These are phyloP conservation scores for Blastocystis sp. DNA, from an alignment of 352 stramenopile genomes.

Conservation along the genomic window DNA sequence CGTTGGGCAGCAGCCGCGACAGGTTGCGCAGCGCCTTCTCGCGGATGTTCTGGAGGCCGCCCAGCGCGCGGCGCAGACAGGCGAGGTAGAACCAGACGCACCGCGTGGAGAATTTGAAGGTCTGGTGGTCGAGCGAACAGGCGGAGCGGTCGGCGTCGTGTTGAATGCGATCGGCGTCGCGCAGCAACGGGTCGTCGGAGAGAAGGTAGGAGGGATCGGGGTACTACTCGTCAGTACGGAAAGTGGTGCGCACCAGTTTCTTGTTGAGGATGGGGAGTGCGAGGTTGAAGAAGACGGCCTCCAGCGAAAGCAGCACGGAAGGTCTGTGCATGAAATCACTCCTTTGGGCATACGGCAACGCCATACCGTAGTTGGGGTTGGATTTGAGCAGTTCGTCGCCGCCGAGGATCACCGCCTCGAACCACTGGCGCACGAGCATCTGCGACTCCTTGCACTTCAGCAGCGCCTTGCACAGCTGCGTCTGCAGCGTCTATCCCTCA, in stretches of 20 bases:
- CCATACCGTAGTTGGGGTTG: conserved; percentile 4
- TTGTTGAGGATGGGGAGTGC: conserved; percentile 12
- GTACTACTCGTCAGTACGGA: neutral
- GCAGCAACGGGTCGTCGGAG: conserved; percentile 5
- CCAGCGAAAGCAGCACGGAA: neutral
- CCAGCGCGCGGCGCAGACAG: neutral
- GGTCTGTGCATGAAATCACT: neutral
- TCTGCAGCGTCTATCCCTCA: conserved; percentile 8
- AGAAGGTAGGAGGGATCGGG: conserved; percentile 8
- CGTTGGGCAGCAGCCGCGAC: conserved; percentile 20
- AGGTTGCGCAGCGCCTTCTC: conserved; percentile 27
- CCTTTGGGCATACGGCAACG: neutral
- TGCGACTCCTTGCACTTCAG: neutral
- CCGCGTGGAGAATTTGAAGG: neutral
- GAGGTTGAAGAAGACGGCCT: conserved; percentile 24
- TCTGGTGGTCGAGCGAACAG: neutral
- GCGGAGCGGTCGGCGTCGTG: conserved; percentile 19
- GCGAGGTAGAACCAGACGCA: conserved; percentile 11
- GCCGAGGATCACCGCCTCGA: neutral
- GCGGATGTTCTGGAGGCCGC: neutral
- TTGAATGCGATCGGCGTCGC: neutral
- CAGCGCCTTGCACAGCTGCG: neutral
- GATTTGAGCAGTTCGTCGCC: conserved; percentile 45
- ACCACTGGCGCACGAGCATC: conserved; percentile 3
- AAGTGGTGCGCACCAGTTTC: neutral